Evolutionary conservation across 129 eudicot genomes (phyloP), one percentile per base, ranked within the genome.

Genomic region (Rutidosis leptorrhynchoides): DNA sequence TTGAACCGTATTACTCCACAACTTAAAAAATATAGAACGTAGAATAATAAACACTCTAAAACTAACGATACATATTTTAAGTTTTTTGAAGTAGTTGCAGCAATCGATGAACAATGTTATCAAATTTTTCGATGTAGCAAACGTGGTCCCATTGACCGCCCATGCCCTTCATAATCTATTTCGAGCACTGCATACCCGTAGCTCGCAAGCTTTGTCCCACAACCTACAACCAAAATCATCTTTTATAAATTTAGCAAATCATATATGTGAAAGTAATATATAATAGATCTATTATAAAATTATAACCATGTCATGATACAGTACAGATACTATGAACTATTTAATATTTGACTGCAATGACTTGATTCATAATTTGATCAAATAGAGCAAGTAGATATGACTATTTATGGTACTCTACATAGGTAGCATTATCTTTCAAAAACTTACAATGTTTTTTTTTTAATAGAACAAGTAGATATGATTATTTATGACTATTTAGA

Each of bases 81-180:
- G n/a, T n/a, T n/a, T n/a, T 75, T 84, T 86, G 80, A 93, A 93
- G 79, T 83, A 79, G 60, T 52, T 57, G 68, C 75, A 74, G 73
- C 96, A 93, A 73, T 93, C 98, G 21, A 70, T 64, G n/a, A 29
- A 93, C 88, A 23, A 93, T 74, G 74, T 93, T 75, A 24, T 88
- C 87, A 53, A 93, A 93, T 74, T 64, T 88, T 53, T 88, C 82
- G 73, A 93, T 93, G 89, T 93, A 89, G 78, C 98, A 93, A n/a
- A n/a, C 96, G 98, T 10, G 95, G 74, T n/a, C 98, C 98, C 79
- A 70, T 76, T 21, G 98, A 93, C 64, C 86, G 90, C 28, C 98
- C 98, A 62, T 93, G 98, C 3, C 96, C 98, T 86, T 93, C 96
- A 32, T 93, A 86, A 73, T 93, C 98, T 17, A 93, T 89, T 12